Percentiles rank a stretch among this genome's conserved stretches.
Evolutionary conservation across 169 alveolate genomes (phyloP).

Genomic region (Plasmodium reichenowi): DNA sequence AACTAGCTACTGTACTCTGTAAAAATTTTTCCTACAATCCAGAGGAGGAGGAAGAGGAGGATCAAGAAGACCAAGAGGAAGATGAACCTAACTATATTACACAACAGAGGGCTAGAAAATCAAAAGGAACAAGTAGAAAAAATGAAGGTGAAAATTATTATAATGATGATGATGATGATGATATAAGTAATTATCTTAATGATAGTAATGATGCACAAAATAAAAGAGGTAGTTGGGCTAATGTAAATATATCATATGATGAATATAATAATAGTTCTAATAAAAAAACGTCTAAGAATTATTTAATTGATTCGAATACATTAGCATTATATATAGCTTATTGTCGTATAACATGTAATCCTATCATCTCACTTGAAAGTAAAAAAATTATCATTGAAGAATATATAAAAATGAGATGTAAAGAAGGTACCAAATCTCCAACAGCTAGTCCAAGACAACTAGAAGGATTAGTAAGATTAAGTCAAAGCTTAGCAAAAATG

Average conservation of each 20-base stretch:
- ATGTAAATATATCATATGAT: conserved; percentile 46
- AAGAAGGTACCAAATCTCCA: conserved; percentile 91
- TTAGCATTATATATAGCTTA: conserved; percentile 92
- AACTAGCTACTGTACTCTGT: conserved; percentile 83
- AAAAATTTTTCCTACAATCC: conserved; percentile 79
- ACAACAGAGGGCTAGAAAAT: conserved; percentile 80
- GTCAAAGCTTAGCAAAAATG: conserved; percentile 98
- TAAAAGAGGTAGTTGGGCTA: not conserved
- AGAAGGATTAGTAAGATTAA: conserved; percentile 96
- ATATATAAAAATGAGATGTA: conserved; percentile 92
- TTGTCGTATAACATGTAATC: conserved; percentile 93
- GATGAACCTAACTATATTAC: conserved; percentile 39
- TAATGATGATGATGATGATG: conserved; percentile 32
- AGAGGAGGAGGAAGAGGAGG: conserved; percentile 76
- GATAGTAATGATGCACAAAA: conserved; percentile 4
- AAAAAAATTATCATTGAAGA: conserved; percentile 88
- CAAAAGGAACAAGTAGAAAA: conserved; percentile 21
- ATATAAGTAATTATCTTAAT: not conserved
- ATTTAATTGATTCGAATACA: conserved; percentile 80
- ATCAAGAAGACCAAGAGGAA: conserved; percentile 64
- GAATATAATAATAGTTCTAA: conserved; percentile 14
- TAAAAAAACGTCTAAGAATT: conserved; percentile 25
- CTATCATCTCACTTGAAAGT: conserved; percentile 93
- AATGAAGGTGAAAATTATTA: conserved; percentile 44
- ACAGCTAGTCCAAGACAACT: conserved; percentile 97